phyloP scores from a whole-genome alignment of 1,284 basidiomycete species.

The Neonothopanus nambi region DNA sequence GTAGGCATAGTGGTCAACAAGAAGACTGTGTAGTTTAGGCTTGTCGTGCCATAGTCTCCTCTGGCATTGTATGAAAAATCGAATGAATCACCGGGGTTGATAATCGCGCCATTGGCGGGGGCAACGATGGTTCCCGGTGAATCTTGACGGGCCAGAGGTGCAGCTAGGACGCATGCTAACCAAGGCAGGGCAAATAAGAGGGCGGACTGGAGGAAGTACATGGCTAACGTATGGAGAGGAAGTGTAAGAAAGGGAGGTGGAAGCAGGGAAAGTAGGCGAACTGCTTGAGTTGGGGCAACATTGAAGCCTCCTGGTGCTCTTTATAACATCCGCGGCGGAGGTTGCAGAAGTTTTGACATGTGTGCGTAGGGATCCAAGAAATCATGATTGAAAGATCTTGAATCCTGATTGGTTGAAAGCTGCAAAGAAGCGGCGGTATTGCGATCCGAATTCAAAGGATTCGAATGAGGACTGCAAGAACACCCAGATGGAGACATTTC shows the following conservation, averaged over 20 bases:
- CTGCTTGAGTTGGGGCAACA: too few species aligned
- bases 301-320: too few species aligned
- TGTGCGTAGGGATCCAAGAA: too few species aligned
- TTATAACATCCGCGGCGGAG: too few species aligned
- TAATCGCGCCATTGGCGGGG: conserved; percentile 27
- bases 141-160: conserved; percentile 20
- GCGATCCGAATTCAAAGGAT: too few species aligned
- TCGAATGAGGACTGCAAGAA: too few species aligned
- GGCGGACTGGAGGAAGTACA: conserved; percentile 16
- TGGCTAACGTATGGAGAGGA: conserved; percentile 5
- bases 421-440: too few species aligned
- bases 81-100: conserved; percentile 26
- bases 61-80: conserved; percentile 37
- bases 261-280: neutral
- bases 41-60: conserved; percentile 41
- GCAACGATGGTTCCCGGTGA: conserved; percentile 19
- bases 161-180: conserved; percentile 17
- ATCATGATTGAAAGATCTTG: too few species aligned
- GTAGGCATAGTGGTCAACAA: conserved; percentile 29
- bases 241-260: neutral
- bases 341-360: too few species aligned
- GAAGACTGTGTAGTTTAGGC: conserved; percentile 41
- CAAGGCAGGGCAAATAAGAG: conserved; percentile 14
- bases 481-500: too few species aligned
- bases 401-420: too few species aligned